These are phyloP conservation scores for Trichoderma pleuroti DNA, from an alignment of 2,329 filamentous ascomycete genomes.

Conservation along the genomic window DNA sequence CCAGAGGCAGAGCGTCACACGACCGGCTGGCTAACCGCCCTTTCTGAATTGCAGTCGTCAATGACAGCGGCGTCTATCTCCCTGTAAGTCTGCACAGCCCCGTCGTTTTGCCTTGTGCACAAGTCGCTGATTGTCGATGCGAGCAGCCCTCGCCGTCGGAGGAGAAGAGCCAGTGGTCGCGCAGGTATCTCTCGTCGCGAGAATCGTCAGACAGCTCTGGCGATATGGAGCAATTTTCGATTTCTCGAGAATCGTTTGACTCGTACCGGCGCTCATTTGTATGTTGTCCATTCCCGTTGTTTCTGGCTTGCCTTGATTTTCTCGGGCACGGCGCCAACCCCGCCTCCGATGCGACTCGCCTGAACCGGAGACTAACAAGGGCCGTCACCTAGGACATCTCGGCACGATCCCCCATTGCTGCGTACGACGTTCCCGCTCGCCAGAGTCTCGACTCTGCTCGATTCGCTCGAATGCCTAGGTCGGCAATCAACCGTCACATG, in stretches of 20 bases:
- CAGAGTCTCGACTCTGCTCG: constrained; percentile 77
- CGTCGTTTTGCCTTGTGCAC: not conserved
- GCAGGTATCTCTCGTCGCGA: constrained; percentile 49
- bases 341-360: not conserved
- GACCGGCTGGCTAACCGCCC: constrained; percentile 26
- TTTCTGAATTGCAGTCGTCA: constrained; percentile 65
- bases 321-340: not conserved
- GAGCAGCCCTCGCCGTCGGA: constrained; percentile 79
- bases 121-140: constrained; percentile 8
- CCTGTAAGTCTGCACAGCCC: constrained; percentile 57
- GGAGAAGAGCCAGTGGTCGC: constrained; percentile 75
- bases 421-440: constrained; percentile 59
- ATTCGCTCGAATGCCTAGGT: constrained; percentile 59
- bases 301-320: not conserved
- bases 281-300: constrained; percentile 36
- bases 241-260: constrained; percentile 94
- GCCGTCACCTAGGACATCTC: constrained; percentile 78
- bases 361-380: constrained; percentile 21
- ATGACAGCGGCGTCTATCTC: constrained; percentile 91
- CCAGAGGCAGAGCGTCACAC: constrained; percentile 22
- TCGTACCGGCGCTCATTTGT: constrained; percentile 95
- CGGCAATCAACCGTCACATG: constrained; percentile 56
- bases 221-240: constrained; percentile 90
- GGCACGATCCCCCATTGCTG: constrained; percentile 72
- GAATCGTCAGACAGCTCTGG: constrained; percentile 61